Evolutionary conservation across 805 yeast species (phyloP).

Genomic region (Metschnikowia anglica): DNA sequence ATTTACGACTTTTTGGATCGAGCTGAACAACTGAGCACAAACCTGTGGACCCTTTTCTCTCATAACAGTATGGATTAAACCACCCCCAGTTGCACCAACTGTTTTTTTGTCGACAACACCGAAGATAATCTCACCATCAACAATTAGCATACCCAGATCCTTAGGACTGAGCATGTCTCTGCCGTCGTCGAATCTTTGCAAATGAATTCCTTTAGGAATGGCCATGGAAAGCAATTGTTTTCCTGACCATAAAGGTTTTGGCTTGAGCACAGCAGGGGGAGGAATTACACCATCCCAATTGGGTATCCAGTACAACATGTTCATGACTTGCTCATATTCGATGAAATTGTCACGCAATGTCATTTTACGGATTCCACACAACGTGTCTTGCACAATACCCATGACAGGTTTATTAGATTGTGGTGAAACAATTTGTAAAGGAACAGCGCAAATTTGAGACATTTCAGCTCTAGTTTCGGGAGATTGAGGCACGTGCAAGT

Average conservation of each 20-base stretch:
- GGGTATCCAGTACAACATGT: constrained; percentile 96
- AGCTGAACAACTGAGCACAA: constrained; percentile 88
- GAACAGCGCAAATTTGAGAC: constrained; percentile 94
- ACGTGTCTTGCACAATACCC: constrained; percentile 99
- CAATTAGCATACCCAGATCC: constrained; percentile 93
- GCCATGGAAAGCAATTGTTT: constrained; percentile 90
- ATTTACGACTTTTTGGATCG: constrained; percentile 91
- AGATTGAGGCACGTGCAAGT: constrained; percentile 97
- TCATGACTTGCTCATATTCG: constrained; percentile 93
- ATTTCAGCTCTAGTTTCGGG: constrained; percentile 97
- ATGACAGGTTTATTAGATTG: constrained; percentile 98
- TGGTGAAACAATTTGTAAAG: constrained; percentile 95
- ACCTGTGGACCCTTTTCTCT: constrained; percentile 93
- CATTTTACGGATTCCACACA: constrained; percentile 96
- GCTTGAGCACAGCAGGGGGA: constrained; percentile 89
- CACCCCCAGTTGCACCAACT: constrained; percentile 98
- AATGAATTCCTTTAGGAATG: constrained; percentile 92
- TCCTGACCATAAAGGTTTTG: constrained; percentile 97
- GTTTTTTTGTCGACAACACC: constrained; percentile 99
- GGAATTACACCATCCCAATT: constrained; percentile 99
- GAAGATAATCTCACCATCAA: constrained; percentile 93
- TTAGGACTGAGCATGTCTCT: constrained; percentile 80
- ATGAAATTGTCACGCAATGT: constrained; percentile 86
- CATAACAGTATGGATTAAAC: constrained; percentile 94
- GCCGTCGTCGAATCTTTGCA: constrained; percentile 91